A percentile compares a stretch with the other conserved stretches of the same genome.
These are phyloP conservation scores for Neospermospora avenae DNA, from an alignment of 2,329 filamentous ascomycete genomes.

Conservation along the genomic window DNA sequence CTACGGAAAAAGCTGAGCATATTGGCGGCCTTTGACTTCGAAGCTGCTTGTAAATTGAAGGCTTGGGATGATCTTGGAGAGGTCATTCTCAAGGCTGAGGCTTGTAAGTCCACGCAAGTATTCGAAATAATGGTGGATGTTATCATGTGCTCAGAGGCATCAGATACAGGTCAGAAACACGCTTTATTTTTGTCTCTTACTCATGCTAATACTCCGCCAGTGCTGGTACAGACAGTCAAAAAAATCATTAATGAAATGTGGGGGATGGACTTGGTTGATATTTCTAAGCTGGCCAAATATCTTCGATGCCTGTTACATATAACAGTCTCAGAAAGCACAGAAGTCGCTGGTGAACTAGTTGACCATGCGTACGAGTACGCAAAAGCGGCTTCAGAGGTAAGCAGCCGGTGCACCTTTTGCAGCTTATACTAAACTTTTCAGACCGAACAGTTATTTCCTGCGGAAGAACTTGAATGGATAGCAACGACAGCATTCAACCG, in stretches of 20 bases:
- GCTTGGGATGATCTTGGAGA: conserved; percentile 63
- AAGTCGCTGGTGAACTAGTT: conserved; percentile 56
- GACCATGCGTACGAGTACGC: conserved; percentile 59
- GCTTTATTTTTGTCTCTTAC: neutral
- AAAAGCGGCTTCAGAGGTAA: conserved; percentile 47
- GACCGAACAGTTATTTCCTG: conserved; percentile 53
- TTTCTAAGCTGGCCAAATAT: conserved; percentile 66
- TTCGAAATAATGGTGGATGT: conserved; percentile 66
- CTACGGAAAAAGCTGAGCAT: conserved; percentile 60
- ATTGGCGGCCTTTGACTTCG: conserved; percentile 74
- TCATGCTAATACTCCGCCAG: conserved; percentile 22
- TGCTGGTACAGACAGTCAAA: conserved; percentile 48
- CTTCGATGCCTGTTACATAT: conserved; percentile 73
- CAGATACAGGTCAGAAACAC: conserved; percentile 45
- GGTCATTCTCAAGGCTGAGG: conserved; percentile 53
- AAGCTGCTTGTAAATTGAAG: conserved; percentile 64
- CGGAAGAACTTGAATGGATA: conserved; percentile 73
- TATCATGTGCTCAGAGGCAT: conserved; percentile 52
- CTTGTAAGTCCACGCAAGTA: conserved; percentile 44
- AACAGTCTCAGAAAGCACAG: conserved; percentile 51
- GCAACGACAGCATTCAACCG: conserved; percentile 67
- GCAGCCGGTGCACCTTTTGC: conserved; percentile 8
- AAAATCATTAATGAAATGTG: conserved; percentile 69
- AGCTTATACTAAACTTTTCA: conserved; percentile 25
- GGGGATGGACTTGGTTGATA: conserved; percentile 52